Conservation (phyloP, 176 grass and related monocot species). For the Avena eriantha region DNA sequence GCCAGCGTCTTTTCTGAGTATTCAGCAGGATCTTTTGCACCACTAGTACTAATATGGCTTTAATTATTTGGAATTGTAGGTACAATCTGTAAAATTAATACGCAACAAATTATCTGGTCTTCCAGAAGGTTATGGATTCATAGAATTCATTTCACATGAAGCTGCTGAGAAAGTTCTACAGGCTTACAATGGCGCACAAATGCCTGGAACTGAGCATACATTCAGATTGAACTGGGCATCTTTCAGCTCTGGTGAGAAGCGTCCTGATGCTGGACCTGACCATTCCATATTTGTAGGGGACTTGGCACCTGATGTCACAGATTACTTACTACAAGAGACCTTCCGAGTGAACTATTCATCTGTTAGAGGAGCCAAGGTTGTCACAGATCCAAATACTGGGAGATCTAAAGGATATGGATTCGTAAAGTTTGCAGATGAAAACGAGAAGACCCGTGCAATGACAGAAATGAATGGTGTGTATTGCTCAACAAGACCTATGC, state of each 20-base stretch:
- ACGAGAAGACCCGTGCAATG: slow-evolving; percentile 98
- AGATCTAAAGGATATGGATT: slow-evolving; percentile 99
- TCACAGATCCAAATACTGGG: slow-evolving; percentile 94
- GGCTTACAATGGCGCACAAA: slow-evolving; percentile 86
- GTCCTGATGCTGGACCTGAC: slow-evolving; percentile 71
- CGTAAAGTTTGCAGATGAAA: slow-evolving; percentile 98
- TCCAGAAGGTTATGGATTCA: slow-evolving; percentile 98
- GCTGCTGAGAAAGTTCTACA: slow-evolving; percentile 91
- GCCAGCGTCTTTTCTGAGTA: background rate
- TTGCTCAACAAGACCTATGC: slow-evolving; percentile 97
- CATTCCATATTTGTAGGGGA: slow-evolving; percentile 98
- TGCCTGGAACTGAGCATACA: slow-evolving; percentile 96
- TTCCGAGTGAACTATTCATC: slow-evolving; percentile 84
- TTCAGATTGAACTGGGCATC: slow-evolving; percentile 99
- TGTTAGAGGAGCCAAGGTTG: slow-evolving; percentile 98
- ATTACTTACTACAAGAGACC: slow-evolving; percentile 97
- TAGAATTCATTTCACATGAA: slow-evolving; percentile 94
- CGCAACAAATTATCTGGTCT: slow-evolving; percentile 89
- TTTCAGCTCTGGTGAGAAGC: slow-evolving; percentile 92
- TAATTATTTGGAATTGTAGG: slow-evolving; percentile 55
- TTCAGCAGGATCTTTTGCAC: background rate
- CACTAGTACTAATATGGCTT: slow-evolving; percentile 34
- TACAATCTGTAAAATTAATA: slow-evolving; percentile 90
- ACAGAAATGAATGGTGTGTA: slow-evolving; percentile 96
- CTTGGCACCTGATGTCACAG: slow-evolving; percentile 97